Evolutionary conservation across 805 yeast species (phyloP).

Genomic region (Suhomyces canberraensis): DNA sequence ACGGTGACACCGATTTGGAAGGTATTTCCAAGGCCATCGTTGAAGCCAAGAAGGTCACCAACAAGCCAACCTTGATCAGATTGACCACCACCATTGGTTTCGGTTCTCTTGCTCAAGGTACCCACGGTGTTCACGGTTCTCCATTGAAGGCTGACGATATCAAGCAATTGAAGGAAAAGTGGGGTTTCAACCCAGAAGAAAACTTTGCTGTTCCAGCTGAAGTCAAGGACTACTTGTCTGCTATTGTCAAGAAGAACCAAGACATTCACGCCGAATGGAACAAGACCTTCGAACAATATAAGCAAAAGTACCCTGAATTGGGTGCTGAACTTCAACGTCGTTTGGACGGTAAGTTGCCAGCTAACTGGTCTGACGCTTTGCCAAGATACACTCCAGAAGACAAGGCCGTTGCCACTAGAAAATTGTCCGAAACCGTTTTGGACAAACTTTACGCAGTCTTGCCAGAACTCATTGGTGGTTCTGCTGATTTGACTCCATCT

Average conservation of each 20-base stretch:
- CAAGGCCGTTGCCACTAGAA: constrained; percentile 88
- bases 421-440: constrained; percentile 81
- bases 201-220: constrained; percentile 77
- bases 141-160: constrained; percentile 94
- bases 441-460: constrained; percentile 55
- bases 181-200: constrained; percentile 87
- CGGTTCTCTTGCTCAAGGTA: constrained; percentile 83
- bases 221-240: constrained; percentile 67
- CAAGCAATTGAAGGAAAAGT: constrained; percentile 74
- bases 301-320: constrained; percentile 66
- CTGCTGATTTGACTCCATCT: constrained; percentile 97
- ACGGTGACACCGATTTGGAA: constrained; percentile 77
- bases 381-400: constrained; percentile 80
- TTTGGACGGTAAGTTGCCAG: constrained; percentile 73
- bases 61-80: constrained; percentile 89
- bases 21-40: constrained; percentile 73
- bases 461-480: constrained; percentile 95
- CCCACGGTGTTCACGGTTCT: constrained; percentile 93
- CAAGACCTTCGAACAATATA: constrained; percentile 56
- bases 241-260: constrained; percentile 60
- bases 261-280: constrained; percentile 77
- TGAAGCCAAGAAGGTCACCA: constrained; percentile 69
- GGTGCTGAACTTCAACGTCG: constrained; percentile 82
- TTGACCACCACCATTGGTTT: constrained; percentile 89
- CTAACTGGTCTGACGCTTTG: constrained; percentile 69